Evolutionary conservation across 257 asterid species (phyloP).

Genomic region (Solanum pimpinellifolium): DNA sequence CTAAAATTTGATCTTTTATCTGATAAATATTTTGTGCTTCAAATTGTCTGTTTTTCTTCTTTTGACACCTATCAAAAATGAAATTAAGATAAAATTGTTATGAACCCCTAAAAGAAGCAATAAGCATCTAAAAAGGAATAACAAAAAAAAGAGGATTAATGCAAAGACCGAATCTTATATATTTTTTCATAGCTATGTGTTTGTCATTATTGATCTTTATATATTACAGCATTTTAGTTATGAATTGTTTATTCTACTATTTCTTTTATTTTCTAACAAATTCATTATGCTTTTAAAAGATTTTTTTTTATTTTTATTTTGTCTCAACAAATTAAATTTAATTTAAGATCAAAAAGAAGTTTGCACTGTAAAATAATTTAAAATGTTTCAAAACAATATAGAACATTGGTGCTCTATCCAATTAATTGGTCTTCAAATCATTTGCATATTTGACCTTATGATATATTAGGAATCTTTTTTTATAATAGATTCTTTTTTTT

Average conservation of each 20-base stretch:
- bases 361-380: not conserved
- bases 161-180: not conserved
- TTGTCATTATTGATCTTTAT: not conserved
- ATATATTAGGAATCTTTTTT: not conserved
- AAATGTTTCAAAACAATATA: not conserved
- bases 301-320: not conserved
- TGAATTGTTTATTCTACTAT: not conserved
- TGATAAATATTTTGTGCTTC: not conserved
- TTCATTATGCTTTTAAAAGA: not conserved
- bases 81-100: not conserved
- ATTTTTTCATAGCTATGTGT: not conserved
- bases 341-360: not conserved
- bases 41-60: not conserved
- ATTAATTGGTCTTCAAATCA: not conserved
- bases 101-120: not conserved
- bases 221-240: not conserved
- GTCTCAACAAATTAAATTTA: not conserved
- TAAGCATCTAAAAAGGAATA: not conserved
- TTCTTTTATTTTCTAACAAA: not conserved
- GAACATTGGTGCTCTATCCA: not conserved
- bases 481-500: not conserved
- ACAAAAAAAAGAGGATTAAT: not conserved
- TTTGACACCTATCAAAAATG: conserved; percentile 5
- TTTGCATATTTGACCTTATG: not conserved
- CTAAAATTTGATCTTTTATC: rapidly evolving